Base-by-base conservation (phyloP, 768 basidiomycete species). In the Ramaria sp. region DNA sequence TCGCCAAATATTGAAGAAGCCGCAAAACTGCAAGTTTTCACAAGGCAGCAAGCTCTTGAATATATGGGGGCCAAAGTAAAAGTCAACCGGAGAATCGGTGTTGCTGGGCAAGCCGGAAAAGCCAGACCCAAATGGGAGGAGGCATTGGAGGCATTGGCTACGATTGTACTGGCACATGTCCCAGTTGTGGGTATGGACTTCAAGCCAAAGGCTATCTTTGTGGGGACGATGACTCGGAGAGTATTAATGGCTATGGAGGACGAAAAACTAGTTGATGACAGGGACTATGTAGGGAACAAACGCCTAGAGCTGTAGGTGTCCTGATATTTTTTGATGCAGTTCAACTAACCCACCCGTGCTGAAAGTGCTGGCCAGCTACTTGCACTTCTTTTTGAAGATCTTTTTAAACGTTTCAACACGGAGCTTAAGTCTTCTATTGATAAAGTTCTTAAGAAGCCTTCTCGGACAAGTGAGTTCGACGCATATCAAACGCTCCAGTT, bases 281-380 rank as follows among this genome's bases (percentile, higher is more conserved):
- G 96, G 45, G 96, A 99, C 69, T 99, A 99, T 66, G 96, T 99
- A 56, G 96, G 96, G 47, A 99, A 99, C 70, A 99, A 99, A 69
- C 88, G 96, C 47, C 71, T 99, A 42, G 96, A 99, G 70, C 78
- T 99, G 95, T 96, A 67, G 64, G 87, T 76, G 5, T 42, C n/a
- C 42, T 7, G 39, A 41, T 41, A 37, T 37, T n/a, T n/a, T 18
- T 7, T 41, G 39, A 3, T n/a, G 18, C 13, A 1, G 20, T 22
- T 41, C 16, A 22, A 16, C 20, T 41, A 41, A 41, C 20, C 18
- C 39, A 41, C 13, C n/a, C 39, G 39, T 41, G 39, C 49, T 13
- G 2, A 25, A 56, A 97, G 94, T 51, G 96, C 96, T 45, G 96
- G 96, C 36, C 96, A 98, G 65, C 78, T 99, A 15, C 77, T 99